These are phyloP conservation scores for Pyrus betulifolia DNA, from an alignment of 306 rosid species.

Conservation along the genomic window DNA sequence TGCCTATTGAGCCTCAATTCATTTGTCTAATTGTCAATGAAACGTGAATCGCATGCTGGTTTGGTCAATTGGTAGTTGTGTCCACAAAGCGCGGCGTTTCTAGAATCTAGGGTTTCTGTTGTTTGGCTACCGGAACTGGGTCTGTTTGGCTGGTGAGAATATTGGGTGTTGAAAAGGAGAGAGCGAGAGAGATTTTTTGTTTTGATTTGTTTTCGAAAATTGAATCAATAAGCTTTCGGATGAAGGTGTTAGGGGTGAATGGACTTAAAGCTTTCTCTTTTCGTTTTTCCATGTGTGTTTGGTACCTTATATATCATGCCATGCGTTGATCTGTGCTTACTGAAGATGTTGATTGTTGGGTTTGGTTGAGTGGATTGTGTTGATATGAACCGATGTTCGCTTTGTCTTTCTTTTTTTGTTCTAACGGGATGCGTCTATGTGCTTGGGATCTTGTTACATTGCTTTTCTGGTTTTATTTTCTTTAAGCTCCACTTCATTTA, in stretches of 20 bases:
- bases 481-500: background rate
- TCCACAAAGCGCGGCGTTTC: background rate
- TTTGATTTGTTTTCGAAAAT: background rate
- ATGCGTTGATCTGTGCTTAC: background rate
- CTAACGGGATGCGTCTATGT: background rate
- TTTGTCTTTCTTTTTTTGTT: background rate
- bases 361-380: background rate
- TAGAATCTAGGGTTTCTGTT: slow-evolving; percentile 4
- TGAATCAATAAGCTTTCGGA: background rate
- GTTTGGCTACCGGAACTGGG: background rate
- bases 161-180: background rate
- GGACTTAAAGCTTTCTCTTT: background rate
- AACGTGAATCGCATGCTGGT: background rate
- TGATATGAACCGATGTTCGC: background rate
- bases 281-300: background rate
- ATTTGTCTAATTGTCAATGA: background rate
- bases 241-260: background rate
- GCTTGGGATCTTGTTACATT: background rate
- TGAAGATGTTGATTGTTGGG: background rate
- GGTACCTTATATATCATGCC: background rate
- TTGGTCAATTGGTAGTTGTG: background rate
- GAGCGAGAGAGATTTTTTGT: too few relatives aligned
- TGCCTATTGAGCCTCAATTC: background rate
- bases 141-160: background rate
- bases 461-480: background rate